Evolutionary conservation across 345 rosid genomes (phyloP).

Genomic region (Eucalyptus erythrocorys): DNA sequence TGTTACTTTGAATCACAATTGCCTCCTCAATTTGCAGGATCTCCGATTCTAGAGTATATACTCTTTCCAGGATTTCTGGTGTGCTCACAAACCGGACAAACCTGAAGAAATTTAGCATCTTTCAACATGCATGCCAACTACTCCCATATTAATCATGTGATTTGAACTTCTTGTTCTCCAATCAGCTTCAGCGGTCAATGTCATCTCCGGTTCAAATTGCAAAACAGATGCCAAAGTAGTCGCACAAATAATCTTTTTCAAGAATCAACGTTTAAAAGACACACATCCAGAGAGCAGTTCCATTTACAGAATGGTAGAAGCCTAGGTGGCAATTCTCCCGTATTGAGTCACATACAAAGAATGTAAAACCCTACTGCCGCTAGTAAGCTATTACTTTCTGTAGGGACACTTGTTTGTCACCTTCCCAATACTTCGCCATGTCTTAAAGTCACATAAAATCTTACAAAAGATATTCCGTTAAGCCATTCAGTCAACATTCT

Average conservation of each 20-base stretch:
- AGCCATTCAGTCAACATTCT: background rate
- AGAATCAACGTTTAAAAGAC: background rate
- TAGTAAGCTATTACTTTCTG: background rate
- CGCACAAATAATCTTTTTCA: background rate
- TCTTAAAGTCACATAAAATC: background rate
- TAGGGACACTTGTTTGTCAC: background rate
- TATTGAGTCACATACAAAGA: background rate
- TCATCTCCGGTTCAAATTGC: background rate
- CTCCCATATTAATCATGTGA: background rate
- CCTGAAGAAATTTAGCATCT: conserved; percentile 22
- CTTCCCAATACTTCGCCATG: background rate
- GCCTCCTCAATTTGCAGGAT: conserved; percentile 89
- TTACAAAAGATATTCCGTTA: background rate
- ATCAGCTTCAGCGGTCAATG: background rate
- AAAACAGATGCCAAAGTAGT: background rate
- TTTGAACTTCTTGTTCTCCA: background rate
- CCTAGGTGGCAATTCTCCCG: background rate
- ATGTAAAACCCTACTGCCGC: background rate
- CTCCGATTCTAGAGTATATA: conserved; percentile 75
- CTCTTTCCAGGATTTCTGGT: conserved; percentile 83
- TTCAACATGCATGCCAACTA: background rate
- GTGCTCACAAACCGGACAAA: conserved; percentile 98
- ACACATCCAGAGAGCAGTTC: background rate
- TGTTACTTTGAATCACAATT: conserved; percentile 65
- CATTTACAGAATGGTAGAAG: background rate